These are phyloP conservation scores for Pseudogymnoascus sp. DNA, from an alignment of 2,329 filamentous ascomycete genomes.

Conservation along the genomic window DNA sequence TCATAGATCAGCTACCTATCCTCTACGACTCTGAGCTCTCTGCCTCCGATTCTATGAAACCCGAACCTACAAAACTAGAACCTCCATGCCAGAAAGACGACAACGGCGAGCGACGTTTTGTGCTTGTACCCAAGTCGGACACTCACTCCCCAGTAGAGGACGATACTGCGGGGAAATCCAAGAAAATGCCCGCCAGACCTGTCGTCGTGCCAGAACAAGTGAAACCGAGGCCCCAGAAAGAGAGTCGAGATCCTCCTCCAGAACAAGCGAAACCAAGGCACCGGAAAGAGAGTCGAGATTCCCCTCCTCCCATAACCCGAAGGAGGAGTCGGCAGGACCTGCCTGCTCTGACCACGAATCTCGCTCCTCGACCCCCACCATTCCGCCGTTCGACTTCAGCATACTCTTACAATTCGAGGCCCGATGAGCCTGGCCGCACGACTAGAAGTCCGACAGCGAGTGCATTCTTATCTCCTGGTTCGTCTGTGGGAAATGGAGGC, in stretches of 20 bases:
- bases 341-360: conserved; percentile 27
- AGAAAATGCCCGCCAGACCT: not conserved
- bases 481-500: not conserved
- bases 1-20: conserved; percentile 61
- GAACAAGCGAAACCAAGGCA: not conserved
- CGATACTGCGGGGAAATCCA: conserved; percentile 14
- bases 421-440: conserved; percentile 17
- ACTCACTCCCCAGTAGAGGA: conserved; percentile 18
- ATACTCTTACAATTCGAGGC: conserved; percentile 16
- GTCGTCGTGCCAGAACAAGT: not conserved
- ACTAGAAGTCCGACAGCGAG: not conserved
- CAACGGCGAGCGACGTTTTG: conserved; percentile 54
- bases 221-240: conserved; percentile 10
- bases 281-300: not conserved
- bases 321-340: conserved; percentile 27
- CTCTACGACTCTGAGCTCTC: conserved; percentile 50
- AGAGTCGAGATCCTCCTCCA: not conserved
- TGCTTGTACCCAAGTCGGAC: conserved; percentile 41
- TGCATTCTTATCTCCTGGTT: not conserved
- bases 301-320: conserved; percentile 10
- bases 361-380: conserved; percentile 25
- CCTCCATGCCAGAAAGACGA: conserved; percentile 39
- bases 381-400: conserved; percentile 26
- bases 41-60: conserved; percentile 19
- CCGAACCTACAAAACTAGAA: conserved; percentile 20